Conservation (phyloP, 179 eudicot genomes). For the Vitellaria paradoxa region DNA sequence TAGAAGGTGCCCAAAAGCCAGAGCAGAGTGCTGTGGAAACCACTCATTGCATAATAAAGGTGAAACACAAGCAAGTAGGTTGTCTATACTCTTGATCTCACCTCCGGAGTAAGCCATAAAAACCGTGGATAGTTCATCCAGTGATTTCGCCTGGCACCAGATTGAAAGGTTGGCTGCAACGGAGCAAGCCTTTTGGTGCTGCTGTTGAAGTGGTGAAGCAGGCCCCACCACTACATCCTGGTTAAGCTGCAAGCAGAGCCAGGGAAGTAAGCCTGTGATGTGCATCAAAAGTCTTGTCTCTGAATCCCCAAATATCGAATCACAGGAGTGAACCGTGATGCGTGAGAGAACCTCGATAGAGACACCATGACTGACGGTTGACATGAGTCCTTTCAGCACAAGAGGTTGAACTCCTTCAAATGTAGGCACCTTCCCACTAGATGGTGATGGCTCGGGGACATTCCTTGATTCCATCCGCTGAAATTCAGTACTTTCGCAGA, state of each 20-base stretch:
- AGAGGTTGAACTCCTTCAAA: conserved; percentile 99
- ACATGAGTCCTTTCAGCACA: conserved; percentile 93
- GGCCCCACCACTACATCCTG: conserved; percentile 54
- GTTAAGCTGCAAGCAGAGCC: conserved; percentile 90
- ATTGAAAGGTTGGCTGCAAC: conserved; percentile 80
- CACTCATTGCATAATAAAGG: conserved; percentile 88
- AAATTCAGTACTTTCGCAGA: conserved; percentile 59
- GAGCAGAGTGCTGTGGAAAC: conserved; percentile 94
- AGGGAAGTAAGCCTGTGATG: conserved; percentile 89
- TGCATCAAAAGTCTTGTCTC: conserved; percentile 96
- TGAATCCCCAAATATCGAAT: conserved; percentile 87
- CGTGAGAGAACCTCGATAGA: conserved; percentile 96
- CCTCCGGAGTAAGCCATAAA: conserved; percentile 82
- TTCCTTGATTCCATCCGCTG: conserved; percentile 68
- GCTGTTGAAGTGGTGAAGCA: conserved; percentile 69
- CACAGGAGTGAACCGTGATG: conserved; percentile 85
- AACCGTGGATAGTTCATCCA: conserved; percentile 80
- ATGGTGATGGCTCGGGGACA: conserved; percentile 30
- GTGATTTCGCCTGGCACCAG: conserved; percentile 84
- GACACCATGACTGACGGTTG: conserved; percentile 80
- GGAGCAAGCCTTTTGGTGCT: conserved; percentile 80
- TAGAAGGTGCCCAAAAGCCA: conserved; percentile 90
- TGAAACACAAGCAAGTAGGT: conserved; percentile 83
- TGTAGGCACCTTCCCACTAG: conserved; percentile 66
- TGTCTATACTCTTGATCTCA: conserved; percentile 72